Conservation (phyloP, 1,284 basidiomycete species). For the Inonotus hispidus region DNA sequence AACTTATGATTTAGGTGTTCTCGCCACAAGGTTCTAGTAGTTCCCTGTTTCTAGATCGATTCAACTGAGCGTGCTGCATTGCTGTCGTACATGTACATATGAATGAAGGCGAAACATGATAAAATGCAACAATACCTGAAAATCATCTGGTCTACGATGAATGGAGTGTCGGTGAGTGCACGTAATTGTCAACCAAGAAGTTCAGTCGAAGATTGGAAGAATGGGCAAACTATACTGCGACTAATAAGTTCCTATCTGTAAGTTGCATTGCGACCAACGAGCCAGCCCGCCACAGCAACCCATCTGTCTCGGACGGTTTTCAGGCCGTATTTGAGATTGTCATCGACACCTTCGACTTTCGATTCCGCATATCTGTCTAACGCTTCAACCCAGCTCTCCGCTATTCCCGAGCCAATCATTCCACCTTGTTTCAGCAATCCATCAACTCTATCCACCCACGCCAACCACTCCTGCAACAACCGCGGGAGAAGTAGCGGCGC, state of each 20-base stretch:
- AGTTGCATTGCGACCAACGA: conserved; percentile 49
- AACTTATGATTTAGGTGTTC: conserved; percentile 46
- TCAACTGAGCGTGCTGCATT: neutral
- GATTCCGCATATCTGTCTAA: conserved; percentile 59
- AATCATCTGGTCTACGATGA: conserved; percentile 1
- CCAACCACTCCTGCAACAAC: conserved; percentile 64
- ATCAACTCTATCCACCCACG: conserved; percentile 69
- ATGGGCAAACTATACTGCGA: neutral
- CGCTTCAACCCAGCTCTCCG: conserved; percentile 58
- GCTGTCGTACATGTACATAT: neutral
- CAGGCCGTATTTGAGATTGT: conserved; percentile 34
- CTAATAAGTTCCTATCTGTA: neutral
- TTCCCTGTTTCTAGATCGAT: neutral
- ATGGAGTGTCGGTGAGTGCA: neutral
- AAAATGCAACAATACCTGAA: neutral
- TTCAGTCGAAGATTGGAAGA: neutral
- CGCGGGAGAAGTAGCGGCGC: conserved; percentile 53
- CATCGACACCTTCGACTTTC: conserved; percentile 42
- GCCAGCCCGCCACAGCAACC: conserved; percentile 71
- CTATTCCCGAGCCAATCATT: conserved; percentile 72
- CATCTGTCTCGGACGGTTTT: conserved; percentile 59
- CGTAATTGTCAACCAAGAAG: neutral
- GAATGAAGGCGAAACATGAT: neutral
- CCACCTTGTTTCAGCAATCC: conserved; percentile 38
- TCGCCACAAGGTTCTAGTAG: neutral